These are phyloP conservation scores for Xerophyta viscosa DNA, from an alignment of 106 monocot species.

Conservation along the genomic window DNA sequence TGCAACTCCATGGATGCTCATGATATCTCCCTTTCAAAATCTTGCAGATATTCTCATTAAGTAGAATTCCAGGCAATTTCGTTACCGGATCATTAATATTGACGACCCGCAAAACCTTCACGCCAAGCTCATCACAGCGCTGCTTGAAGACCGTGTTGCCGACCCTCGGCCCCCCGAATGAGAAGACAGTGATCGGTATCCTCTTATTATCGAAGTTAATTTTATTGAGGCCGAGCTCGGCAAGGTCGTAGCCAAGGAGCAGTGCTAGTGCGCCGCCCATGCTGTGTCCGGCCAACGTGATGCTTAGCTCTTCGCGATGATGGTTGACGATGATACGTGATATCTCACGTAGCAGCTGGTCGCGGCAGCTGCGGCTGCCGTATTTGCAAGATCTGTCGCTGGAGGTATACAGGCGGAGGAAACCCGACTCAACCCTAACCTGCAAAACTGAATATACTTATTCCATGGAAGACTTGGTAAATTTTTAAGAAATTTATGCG, in stretches of 20 bases:
- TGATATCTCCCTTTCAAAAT: neutral
- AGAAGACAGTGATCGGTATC: conserved; percentile 25
- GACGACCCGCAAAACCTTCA: conserved; percentile 33
- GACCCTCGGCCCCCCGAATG: conserved; percentile 25
- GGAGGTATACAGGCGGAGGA: conserved; percentile 22
- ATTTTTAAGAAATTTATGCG: too few species aligned
- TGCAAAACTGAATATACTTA: too few species aligned
- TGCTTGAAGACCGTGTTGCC: conserved; percentile 21
- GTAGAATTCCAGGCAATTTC: conserved; percentile 28
- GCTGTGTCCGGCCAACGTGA: conserved; percentile 21
- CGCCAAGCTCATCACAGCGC: conserved; percentile 31
- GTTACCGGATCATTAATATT: conserved; percentile 38
- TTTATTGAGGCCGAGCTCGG: conserved; percentile 17
- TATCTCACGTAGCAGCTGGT: conserved; percentile 20
- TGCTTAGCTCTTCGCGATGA: conserved; percentile 17
- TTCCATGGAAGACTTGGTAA: too few species aligned
- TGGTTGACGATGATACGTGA: conserved; percentile 5
- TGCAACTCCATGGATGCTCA: conserved; percentile 17
- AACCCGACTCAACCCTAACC: conserved; percentile 21
- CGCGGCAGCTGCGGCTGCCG: conserved; percentile 15
- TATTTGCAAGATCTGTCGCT: conserved; percentile 8
- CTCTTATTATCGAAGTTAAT: neutral
- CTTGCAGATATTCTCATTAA: conserved; percentile 23
- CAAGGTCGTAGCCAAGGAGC: conserved; percentile 21
- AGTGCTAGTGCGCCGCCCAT: conserved; percentile 30